Evolutionary conservation across 164 flowering plant genomes (phyloP).

Genomic region (Paratinospora sagittata): DNA sequence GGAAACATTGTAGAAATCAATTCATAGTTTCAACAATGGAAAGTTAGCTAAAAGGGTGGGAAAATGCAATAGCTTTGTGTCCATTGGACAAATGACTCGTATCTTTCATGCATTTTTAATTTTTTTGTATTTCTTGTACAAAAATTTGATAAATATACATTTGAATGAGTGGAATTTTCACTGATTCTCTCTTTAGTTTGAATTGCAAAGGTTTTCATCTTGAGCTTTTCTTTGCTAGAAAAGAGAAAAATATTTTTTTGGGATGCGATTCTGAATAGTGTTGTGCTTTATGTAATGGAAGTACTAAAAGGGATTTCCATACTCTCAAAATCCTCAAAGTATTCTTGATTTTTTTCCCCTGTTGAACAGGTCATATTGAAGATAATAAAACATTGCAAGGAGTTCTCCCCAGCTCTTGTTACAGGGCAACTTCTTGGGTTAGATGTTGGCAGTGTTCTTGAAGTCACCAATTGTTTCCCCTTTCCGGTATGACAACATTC

Average conservation of each 20-base stretch:
- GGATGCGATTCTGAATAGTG: neutral
- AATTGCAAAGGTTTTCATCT: neutral
- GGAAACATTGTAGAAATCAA: too few relatives aligned
- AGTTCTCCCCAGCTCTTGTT: slow-evolving; percentile 79
- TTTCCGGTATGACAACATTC: slow-evolving; percentile 60
- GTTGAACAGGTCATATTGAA: slow-evolving; percentile 62
- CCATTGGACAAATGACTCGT: too few relatives aligned
- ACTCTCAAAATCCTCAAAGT: neutral
- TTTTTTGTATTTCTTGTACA: neutral
- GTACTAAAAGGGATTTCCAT: neutral
- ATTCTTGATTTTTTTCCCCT: neutral
- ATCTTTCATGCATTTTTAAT: neutral
- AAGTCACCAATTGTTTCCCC: slow-evolving; percentile 95
- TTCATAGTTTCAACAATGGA: too few relatives aligned
- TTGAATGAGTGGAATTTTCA: neutral
- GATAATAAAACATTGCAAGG: slow-evolving; percentile 95
- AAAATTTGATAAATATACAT: neutral
- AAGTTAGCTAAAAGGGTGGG: too few relatives aligned
- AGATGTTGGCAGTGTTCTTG: slow-evolving; percentile 98
- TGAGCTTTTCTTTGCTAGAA: neutral
- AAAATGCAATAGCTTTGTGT: too few relatives aligned
- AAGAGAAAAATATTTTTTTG: neutral
- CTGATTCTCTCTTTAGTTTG: neutral
- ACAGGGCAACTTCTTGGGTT: slow-evolving; percentile 95
- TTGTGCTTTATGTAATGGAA: neutral